phyloP scores from a whole-genome alignment of 2,329 filamentous ascomycete genomes.

The Hymenoscyphus infarciens region DNA sequence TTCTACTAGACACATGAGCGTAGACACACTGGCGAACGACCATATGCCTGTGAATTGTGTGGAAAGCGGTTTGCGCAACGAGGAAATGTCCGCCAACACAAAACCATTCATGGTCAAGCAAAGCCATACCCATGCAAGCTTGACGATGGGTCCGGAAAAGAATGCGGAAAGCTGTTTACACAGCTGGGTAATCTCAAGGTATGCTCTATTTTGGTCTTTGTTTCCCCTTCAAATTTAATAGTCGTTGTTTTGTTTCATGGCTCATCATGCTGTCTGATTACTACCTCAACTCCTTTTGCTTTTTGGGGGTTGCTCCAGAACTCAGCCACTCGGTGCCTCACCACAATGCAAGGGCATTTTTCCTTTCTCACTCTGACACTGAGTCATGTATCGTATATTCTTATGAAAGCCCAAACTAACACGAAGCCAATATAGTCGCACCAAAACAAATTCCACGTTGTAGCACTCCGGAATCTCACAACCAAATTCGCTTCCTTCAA shows the following conservation, averaged over 20 bases:
- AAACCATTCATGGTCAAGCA: conserved; percentile 71
- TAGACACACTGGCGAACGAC: conserved; percentile 82
- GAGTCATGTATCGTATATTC: neutral
- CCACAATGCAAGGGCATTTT: neutral
- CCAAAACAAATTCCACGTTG: conserved; percentile 87
- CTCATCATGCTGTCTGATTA: conserved; percentile 14
- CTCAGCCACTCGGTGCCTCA: conserved; percentile 14
- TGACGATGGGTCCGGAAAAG: conserved; percentile 44
- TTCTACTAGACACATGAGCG: conserved; percentile 70
- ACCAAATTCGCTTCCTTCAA: conserved; percentile 63
- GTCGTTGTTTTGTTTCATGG: conserved; percentile 20
- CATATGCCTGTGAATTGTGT: conserved; percentile 76
- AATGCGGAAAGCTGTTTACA: conserved; percentile 84
- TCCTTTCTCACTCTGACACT: neutral
- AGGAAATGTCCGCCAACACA: conserved; percentile 80
- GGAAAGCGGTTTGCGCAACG: conserved; percentile 80
- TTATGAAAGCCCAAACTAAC: conserved; percentile 13
- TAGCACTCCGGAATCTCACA: conserved; percentile 68
- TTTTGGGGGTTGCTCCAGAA: conserved; percentile 9
- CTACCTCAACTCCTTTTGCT: neutral
- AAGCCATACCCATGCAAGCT: conserved; percentile 81
- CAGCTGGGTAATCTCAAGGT: conserved; percentile 92
- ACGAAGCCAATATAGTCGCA: conserved; percentile 57
- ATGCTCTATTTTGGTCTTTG: conserved; percentile 20
- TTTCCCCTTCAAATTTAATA: conserved; percentile 1